Base-by-base conservation (phyloP, 2,329 filamentous ascomycete species). In the Microdochium nivale region DNA sequence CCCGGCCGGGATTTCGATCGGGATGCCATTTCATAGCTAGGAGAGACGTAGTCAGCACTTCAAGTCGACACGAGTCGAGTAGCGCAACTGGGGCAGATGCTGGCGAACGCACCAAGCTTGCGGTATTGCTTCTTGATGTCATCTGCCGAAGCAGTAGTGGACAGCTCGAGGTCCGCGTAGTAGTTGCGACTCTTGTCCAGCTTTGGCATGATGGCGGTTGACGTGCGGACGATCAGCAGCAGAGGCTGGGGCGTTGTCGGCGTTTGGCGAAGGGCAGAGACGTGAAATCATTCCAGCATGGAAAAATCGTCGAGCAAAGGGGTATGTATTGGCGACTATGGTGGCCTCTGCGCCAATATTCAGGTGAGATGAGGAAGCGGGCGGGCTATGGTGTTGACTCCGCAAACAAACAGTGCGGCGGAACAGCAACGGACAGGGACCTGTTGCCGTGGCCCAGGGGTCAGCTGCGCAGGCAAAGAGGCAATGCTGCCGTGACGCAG, bases 61-160 rank as follows among this genome's bases (percentile, higher is more conserved):
- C 46, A 51, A 54, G 27, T 53, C 52, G 48, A 55, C 51, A 25
- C 48, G 40, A 47, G 30, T 4, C 19, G 19, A 35, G 19, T 16
- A 47, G 19, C 33, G 14, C 21, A 13, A 40, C 25, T 4, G 14
- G 3, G 7, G 11, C 35, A n/a, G 44, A 27, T 32, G 21, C 35
- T n/a, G 33, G 46, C 27, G 48, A 27, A 58, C 75, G 53, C 72
- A 89, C 87, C 87, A 62, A 95, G 79, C 67, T 90, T 90, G 59
- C 87, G 81, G 68, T 90, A 96, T 62, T 91, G 86, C 68, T 86
- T 94, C 72, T 89, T 92, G 65, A 95, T 84, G 40, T 94, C 88
- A 27, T 84, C 80, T 44, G 82, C 70, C 58, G 86, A 82, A 50
- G 88, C 88, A 60, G 78, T 79, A 11, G 79, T 72, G 2, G 81